These are phyloP conservation scores for Colletotrichum viniferum DNA, from an alignment of 2,329 filamentous ascomycete species.

Conservation along the genomic window DNA sequence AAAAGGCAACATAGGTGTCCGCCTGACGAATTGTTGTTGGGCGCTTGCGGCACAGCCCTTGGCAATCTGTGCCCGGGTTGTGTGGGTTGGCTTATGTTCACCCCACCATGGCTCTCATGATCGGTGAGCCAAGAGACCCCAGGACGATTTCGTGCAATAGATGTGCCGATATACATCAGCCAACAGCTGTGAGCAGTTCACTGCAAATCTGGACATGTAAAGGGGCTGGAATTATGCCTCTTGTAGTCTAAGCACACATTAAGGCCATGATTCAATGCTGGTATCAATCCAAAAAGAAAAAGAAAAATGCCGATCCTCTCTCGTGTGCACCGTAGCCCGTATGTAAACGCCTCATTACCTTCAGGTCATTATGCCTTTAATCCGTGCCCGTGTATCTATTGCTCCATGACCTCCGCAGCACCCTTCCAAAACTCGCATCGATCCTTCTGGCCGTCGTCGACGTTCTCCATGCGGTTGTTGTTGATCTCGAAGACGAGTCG, in stretches of 20 bases:
- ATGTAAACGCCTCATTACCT: constrained; percentile 9
- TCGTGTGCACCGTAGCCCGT: not conserved
- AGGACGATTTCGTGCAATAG: not conserved
- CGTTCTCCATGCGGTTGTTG: constrained; percentile 43
- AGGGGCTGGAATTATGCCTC: not conserved
- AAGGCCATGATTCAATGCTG: not conserved
- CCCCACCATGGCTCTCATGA: not conserved
- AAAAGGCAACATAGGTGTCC: not conserved
- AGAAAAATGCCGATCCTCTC: not conserved
- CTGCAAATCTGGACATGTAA: not conserved
- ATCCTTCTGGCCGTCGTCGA: constrained; percentile 33
- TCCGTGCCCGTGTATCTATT: not conserved
- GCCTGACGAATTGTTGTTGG: not conserved
- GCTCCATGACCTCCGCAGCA: constrained; percentile 34
- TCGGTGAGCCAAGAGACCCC: not conserved
- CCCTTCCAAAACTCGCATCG: constrained; percentile 48
- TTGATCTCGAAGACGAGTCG: constrained; percentile 46
- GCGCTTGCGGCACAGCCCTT: not conserved
- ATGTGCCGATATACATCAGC: not conserved
- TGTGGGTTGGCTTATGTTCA: not conserved
- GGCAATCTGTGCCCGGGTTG: not conserved
- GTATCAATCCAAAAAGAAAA: not conserved
- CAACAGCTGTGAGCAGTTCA: not conserved
- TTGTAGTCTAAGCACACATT: not conserved
- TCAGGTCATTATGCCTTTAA: not conserved